Conservation (phyloP, 2,329 filamentous ascomycete genomes). For the Exophiala lecanii-corni region DNA sequence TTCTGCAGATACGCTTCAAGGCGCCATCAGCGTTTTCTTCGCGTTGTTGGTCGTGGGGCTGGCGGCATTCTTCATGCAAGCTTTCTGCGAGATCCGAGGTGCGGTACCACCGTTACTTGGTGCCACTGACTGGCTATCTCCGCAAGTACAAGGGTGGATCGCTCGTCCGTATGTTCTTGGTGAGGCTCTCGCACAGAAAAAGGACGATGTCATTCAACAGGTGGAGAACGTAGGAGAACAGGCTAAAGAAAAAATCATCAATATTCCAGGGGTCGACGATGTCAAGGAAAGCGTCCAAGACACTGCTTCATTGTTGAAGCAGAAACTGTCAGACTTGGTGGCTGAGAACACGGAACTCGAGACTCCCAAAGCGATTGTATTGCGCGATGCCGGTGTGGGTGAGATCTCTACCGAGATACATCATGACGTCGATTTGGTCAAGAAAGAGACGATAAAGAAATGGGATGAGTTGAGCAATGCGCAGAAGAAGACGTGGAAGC, state of each 20-base stretch:
- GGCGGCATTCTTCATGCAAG: slow-evolving; percentile 58
- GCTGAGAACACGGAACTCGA: slow-evolving; percentile 19
- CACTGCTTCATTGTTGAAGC: slow-evolving; percentile 8
- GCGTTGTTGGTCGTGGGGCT: slow-evolving; percentile 59
- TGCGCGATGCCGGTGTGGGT: slow-evolving; percentile 32
- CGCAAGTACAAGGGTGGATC: slow-evolving; percentile 40
- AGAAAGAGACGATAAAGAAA: slow-evolving; percentile 38
- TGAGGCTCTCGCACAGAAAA: slow-evolving; percentile 9
- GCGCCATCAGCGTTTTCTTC: slow-evolving; percentile 53
- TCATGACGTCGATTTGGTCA: slow-evolving; percentile 24
- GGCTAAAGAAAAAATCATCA: slow-evolving; percentile 10
- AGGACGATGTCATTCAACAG: slow-evolving; percentile 11
- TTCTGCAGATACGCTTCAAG: slow-evolving; percentile 48
- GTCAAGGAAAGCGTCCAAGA: slow-evolving; percentile 7
- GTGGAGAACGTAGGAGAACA: slow-evolving; percentile 16
- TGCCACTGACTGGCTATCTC: slow-evolving; percentile 53
- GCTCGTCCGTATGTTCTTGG: slow-evolving; percentile 37
- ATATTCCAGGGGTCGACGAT: slow-evolving; percentile 12
- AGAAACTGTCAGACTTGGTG: slow-evolving; percentile 23
- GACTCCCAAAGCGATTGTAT: slow-evolving; percentile 27
- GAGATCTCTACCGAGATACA: slow-evolving; percentile 37
- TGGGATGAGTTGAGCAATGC: slow-evolving; percentile 67
- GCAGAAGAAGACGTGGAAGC: slow-evolving; percentile 65
- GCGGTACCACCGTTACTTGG: slow-evolving; percentile 54
- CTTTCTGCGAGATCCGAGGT: slow-evolving; percentile 58